Base-by-base conservation (phyloP, 2,329 filamentous ascomycete genomes). In the Mariannaea sp. region DNA sequence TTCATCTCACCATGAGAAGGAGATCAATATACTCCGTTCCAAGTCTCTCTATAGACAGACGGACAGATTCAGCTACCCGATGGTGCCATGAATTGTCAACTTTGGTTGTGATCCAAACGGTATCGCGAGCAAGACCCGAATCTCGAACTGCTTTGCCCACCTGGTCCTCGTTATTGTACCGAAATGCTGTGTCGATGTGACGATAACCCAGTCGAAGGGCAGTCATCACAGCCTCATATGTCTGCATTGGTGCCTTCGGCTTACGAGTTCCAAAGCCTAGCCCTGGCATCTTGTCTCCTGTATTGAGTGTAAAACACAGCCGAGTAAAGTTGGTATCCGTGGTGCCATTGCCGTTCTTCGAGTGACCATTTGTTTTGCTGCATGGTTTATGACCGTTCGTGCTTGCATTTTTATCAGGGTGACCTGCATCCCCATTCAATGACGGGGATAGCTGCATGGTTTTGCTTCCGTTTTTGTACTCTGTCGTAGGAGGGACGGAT, bases 41-140 rank as follows among this genome's bases (percentile, higher is more conserved):
- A 16, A 85, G 71, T 36, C 75, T 75, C 60, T 77, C 73, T 57
- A 83, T 68, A 2, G 80, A 81, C 52, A 76, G 74, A 46, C 78
- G 70, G 35, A 83, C 71, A 60, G 81, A 56, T 78, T 77, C 14
- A 87, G 84, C 57, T 82, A 81, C 58, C 83, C 77, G 1, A 77
- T 87, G 84, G 75, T 83, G 84, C 51, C 51, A 55, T 14, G 62
- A 83, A 79, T 88, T 88, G 76, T 87, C 85, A 38, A 89, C 78
- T 75, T 89, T 90, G 58, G 84, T 87, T 56, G 86, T 89, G 49
- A 84, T 65, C 75, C 80, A 84, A 62, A 84, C 78, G 59, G 84
- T 76, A 49, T 76, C 70, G 17, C 81, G 75, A 24, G 76, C 74
- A 3, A 84, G 75, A 10, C 74, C 75, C 1, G 61, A 61, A 7